Base-by-base conservation (phyloP, 768 basidiomycete species). In the Termitomyces sp. region DNA sequence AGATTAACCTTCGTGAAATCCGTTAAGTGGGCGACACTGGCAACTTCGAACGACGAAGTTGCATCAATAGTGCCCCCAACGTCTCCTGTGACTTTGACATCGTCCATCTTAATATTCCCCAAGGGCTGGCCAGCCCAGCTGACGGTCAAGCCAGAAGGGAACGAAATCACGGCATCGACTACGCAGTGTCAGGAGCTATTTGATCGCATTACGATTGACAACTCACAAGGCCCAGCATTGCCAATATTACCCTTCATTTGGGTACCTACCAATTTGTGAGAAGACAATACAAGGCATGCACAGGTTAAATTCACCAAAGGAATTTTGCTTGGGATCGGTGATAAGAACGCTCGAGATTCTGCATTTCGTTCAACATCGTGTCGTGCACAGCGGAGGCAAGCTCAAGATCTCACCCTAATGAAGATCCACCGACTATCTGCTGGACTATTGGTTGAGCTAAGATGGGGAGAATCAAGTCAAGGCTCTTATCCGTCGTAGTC, bases 401-500 rank as follows among this genome's bases (percentile, higher is more conserved):
- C 42, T 20, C 38, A 32, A 6, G 5, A 39, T 64, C 74, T 16
- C 63, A 86, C 87, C 83, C 81, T 53, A 91, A 70, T 8, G 76
- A 70, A 18, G 87, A 82, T 18, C 77, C 83, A 6, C 80, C 76
- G 45, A 91, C 87, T 59, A 91, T 80, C 63, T 82, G 84, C 70
- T 91, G 88, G 6, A 91, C 89, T 58, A 92, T 90, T 4, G 90
- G 90, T 56, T 83, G 78, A 0, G 90, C 90, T 60, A 92, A 80
- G 45, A 88, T 68, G 7, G 89, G 90, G 7, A 92, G 76, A 56
- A 91, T 83, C 39, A 88, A 71, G 63, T 88, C 76, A 58, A 91
- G 75, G 48, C 78, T 84, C 18, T 79, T 68, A 67, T 90, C 90
- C 0, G 90, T 91, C 28, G 73, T 68, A 18, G 84, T 87, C 1